Conservation (phyloP, 2,329 filamentous ascomycete species). For the Ophiosphaerella herpotricha region DNA sequence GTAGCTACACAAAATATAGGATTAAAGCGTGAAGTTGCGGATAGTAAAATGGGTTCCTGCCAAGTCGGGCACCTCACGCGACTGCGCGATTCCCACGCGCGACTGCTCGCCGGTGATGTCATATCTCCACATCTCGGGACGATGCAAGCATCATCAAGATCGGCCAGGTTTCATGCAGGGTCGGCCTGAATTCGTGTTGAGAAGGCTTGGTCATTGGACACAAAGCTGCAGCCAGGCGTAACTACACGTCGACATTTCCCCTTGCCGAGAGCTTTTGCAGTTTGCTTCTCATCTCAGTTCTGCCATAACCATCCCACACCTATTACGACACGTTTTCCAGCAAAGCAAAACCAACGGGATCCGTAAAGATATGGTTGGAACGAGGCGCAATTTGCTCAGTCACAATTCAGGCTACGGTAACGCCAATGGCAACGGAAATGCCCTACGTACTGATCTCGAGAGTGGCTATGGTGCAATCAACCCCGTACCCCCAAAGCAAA, state of each 20-base stretch:
- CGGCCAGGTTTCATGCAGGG: slow-evolving; percentile 11
- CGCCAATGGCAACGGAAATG: slow-evolving; percentile 10
- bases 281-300: background rate
- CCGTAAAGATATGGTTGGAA: slow-evolving; percentile 26
- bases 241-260: background rate
- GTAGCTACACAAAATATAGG: no score
- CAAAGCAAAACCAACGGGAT: background rate
- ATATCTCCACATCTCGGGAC: slow-evolving; percentile 5
- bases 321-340: background rate
- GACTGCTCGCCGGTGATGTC: slow-evolving; percentile 15
- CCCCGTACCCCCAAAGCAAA: slow-evolving; percentile 17
- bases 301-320: background rate
- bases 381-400: slow-evolving; percentile 21
- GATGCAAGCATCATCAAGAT: slow-evolving; percentile 16
- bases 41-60: slow-evolving; percentile 10
- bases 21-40: no score
- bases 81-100: slow-evolving; percentile 6
- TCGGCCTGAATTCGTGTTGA: slow-evolving; percentile 1
- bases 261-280: slow-evolving; percentile 10
- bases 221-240: no score
- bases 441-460: slow-evolving; percentile 32
- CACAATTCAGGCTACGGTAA: slow-evolving; percentile 9
- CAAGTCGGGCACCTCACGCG: slow-evolving; percentile 12
- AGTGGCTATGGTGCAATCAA: slow-evolving; percentile 31
- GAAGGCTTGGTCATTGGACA: slow-evolving; percentile 4